Evolutionary conservation across 805 yeast species (phyloP), one percentile per base, ranked within the genome.

Genomic region (Torulaspora indica): DNA sequence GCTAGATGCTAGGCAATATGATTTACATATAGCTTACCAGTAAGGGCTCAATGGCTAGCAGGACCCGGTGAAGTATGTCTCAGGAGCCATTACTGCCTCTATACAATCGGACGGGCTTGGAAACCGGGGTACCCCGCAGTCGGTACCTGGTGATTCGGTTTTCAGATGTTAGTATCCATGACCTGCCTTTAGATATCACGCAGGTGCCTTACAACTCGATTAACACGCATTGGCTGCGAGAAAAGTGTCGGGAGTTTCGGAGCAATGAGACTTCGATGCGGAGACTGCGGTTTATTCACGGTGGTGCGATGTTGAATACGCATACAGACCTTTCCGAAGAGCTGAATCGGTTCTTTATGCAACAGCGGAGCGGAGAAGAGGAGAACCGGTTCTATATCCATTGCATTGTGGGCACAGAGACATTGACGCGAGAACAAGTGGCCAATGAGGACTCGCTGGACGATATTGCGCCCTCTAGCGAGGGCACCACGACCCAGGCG

Each of bases 401-500:
- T 60, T 87, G 95, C 66, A 75, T 86, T 4, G 73, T 86, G 10
- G 95, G 96, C 5, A 88, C 54, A 2, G 60, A 59, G 23, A 40
- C 34, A 10, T 38, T 58, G 38, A 41, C 40, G 12, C 49, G 78
- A 27, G 76, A 71, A 12, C 86, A 83, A 56, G 63, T 86, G 23
- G 71, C 67, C 1, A 69, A 76, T 35, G 95, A 85, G 53, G 78
- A 73, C 39, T 75, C 74, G 40, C 53, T 77, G 40, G 90, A 84
- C 56, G 63, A 61, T 43, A 48, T 46, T 4, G 50, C 50, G 10
- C 56, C 52, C 3, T 42, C 51, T 2, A 43, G 42, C 27, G 57
- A 50, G 23, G 55, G 53, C 2, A 46, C 55, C n/a, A 69, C 70
- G 35, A 61, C 68, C 46, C 80, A 78, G 28, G 89, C 87, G 10